A percentile compares a stretch with the other conserved stretches of the same genome.
Conservation (phyloP, 1,284 basidiomycete genomes). For the Phenoliferia sp. region DNA sequence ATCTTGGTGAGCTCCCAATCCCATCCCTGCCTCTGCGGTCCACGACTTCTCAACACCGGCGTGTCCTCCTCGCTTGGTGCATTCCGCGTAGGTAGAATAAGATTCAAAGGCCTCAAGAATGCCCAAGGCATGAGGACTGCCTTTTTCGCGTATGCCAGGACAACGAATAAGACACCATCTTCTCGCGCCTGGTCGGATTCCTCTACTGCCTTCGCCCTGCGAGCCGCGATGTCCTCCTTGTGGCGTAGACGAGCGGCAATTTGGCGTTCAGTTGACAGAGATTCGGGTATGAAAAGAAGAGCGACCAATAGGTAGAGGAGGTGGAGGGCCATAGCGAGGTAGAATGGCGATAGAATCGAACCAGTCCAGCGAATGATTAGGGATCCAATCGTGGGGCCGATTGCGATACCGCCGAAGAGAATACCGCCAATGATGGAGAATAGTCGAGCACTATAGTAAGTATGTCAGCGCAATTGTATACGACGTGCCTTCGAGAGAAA, state of each 20-base stretch:
- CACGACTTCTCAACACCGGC: slow-evolving; percentile 12
- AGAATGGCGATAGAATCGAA: slow-evolving; percentile 27
- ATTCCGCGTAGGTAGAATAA: not conserved
- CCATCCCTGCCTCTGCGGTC: not conserved
- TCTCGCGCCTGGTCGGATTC: not conserved
- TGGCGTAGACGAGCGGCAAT: slow-evolving; percentile 12
- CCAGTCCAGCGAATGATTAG: slow-evolving; percentile 14
- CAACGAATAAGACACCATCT: not conserved
- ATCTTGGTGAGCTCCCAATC: slow-evolving; percentile 24
- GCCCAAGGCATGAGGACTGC: not conserved
- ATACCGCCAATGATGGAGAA: slow-evolving; percentile 28
- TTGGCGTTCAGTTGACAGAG: slow-evolving; percentile 8
- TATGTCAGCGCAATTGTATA: not conserved
- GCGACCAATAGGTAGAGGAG: slow-evolving; percentile 10
- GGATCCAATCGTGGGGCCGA: slow-evolving; percentile 24
- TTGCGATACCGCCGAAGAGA: slow-evolving; percentile 27
- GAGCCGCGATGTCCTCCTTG: not conserved
- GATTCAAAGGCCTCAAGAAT: slow-evolving; percentile 21
- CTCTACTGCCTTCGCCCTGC: not conserved
- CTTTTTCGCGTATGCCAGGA: not conserved
- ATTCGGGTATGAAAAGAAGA: slow-evolving; percentile 23
- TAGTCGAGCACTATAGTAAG: slow-evolving; percentile 15
- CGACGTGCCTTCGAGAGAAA: not conserved
- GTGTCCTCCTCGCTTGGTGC: slow-evolving; percentile 4
- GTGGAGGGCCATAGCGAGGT: slow-evolving; percentile 21